phyloP scores from a whole-genome alignment of 2,329 filamentous ascomycete genomes.

The Trichoderma atrobrunneum region DNA sequence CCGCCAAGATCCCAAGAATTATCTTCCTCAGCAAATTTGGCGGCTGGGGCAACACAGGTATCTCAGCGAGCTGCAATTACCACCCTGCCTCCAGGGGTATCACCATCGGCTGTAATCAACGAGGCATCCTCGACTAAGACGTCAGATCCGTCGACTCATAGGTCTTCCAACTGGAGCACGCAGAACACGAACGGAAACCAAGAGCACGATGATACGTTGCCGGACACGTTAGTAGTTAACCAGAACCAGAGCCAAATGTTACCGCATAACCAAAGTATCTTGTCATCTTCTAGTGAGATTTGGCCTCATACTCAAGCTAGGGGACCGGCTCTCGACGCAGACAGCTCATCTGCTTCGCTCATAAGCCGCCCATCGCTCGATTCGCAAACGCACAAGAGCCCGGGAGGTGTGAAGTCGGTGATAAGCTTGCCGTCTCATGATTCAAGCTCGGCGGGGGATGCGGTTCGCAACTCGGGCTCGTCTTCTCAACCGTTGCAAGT shows the following conservation, averaged over 20 bases:
- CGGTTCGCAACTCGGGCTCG: conserved; percentile 32
- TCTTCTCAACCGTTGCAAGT: conserved; percentile 47
- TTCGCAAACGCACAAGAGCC: conserved; percentile 23
- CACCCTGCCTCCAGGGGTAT: conserved; percentile 55
- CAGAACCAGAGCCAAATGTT: conserved; percentile 38
- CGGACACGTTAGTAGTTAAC: conserved; percentile 50
- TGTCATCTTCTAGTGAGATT: conserved; percentile 44
- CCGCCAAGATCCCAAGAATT: conserved; percentile 41
- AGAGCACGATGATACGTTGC: conserved; percentile 42
- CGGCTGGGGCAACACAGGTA: conserved; percentile 54
- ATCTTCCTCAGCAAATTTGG: conserved; percentile 36
- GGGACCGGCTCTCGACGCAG: conserved; percentile 42
- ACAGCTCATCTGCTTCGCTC: conserved; percentile 27
- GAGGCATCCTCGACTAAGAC: conserved; percentile 95
- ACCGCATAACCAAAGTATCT: not conserved
- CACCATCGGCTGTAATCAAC: conserved; percentile 63
- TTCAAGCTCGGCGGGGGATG: conserved; percentile 36
- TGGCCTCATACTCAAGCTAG: conserved; percentile 61
- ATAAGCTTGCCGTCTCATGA: conserved; percentile 33
- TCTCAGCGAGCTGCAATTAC: conserved; percentile 64
- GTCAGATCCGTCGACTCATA: conserved; percentile 64
- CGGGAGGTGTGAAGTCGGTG: conserved; percentile 17
- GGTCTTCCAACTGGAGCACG: conserved; percentile 64
- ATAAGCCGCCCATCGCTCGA: conserved; percentile 42
- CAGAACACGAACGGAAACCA: conserved; percentile 67